Conservation (phyloP, 2,329 filamentous ascomycete species). For the Colletotrichum plurivorum region DNA sequence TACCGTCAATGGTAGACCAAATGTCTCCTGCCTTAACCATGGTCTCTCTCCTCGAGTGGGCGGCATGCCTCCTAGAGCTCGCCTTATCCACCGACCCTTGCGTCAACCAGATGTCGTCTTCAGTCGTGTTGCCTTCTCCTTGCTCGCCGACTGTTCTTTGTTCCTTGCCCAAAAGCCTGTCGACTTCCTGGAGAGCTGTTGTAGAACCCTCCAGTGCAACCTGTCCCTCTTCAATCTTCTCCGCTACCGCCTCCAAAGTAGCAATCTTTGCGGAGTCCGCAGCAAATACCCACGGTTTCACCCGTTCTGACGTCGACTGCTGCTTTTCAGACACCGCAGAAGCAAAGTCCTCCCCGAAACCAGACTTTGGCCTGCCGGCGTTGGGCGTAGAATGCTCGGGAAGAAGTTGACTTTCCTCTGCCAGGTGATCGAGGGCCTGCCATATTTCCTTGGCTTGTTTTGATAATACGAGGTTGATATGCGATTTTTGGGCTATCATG, state of each 20-base stretch:
- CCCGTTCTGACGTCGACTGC: slow-evolving; percentile 57
- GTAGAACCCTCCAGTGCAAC: slow-evolving; percentile 68
- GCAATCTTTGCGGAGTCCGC: slow-evolving; percentile 72
- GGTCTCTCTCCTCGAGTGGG: slow-evolving; percentile 42
- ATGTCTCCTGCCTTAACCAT: slow-evolving; percentile 53
- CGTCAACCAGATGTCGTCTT: slow-evolving; percentile 56
- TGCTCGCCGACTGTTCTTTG: slow-evolving; percentile 44
- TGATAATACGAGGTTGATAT: slow-evolving; percentile 65
- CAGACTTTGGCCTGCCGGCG: slow-evolving; percentile 51
- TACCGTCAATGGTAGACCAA: slow-evolving; percentile 68
- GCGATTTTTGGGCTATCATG: slow-evolving; percentile 70
- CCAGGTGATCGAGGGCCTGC: slow-evolving; percentile 66
- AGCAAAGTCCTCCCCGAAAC: slow-evolving; percentile 60
- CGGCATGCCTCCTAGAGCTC: slow-evolving; percentile 45
- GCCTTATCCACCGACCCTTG: slow-evolving; percentile 45
- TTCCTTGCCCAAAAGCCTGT: slow-evolving; percentile 60
- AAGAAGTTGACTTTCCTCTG: slow-evolving; percentile 74
- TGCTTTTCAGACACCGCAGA: slow-evolving; percentile 53
- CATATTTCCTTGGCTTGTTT: slow-evolving; percentile 66
- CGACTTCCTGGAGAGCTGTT: slow-evolving; percentile 63
- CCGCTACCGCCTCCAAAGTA: slow-evolving; percentile 70
- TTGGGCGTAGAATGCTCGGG: slow-evolving; percentile 63
- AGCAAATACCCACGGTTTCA: slow-evolving; percentile 72
- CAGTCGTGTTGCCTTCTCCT: slow-evolving; percentile 43
- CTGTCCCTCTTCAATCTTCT: slow-evolving; percentile 72